Base-by-base conservation (phyloP, 306 rosid genomes). In the Myrica gale region DNA sequence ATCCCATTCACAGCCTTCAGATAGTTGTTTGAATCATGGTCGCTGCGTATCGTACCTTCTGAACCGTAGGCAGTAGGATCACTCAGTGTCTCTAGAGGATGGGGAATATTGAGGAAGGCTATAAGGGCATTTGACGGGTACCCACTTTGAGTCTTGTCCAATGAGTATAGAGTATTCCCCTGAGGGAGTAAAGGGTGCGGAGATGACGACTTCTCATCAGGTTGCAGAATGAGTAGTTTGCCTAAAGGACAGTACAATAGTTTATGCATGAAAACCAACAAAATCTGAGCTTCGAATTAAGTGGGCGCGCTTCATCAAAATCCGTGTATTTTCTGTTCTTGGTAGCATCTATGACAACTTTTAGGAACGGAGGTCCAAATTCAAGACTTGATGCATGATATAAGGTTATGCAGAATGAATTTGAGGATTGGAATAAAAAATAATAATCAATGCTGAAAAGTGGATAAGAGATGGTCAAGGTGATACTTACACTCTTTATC, bases 61-160 rank as follows among this genome's bases (percentile, higher is more conserved):
- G 98, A 87, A 67, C 97, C 90, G 69, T 93, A 93, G 42, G 98
- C 98, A 68, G 97, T 85, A 76, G 97, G 97, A 78, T 93, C 92
- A 61, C 98, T 89, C 2, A 93, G 84, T 66, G 97, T 93, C 65
- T 93, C 96, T 68, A 93, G 81, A 7, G 98, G 98, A 84, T 93
- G 98, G 5, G 98, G 98, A 71, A 73, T 85, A 45, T 91, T 93
- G 47, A 93, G 86, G 78, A 93, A 91, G 51, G 89, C 75, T 75
- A 76, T 83, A 2, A 91, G 81, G 70, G 91, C 80, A 74, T 84
- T 77, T 54, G 89, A 60, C 46, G 90, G 85, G 85, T 74, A 88
- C 56, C 91, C 96, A 23, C 51, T 9, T 80, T 20, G 77, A 44
- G 92, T 75, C 66, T 61, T 87, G 79, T 93, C 93, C 66, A 93